Evolutionary conservation across 2,329 filamentous ascomycete genomes (phyloP).

Genomic region (Fusarium robinianum): DNA sequence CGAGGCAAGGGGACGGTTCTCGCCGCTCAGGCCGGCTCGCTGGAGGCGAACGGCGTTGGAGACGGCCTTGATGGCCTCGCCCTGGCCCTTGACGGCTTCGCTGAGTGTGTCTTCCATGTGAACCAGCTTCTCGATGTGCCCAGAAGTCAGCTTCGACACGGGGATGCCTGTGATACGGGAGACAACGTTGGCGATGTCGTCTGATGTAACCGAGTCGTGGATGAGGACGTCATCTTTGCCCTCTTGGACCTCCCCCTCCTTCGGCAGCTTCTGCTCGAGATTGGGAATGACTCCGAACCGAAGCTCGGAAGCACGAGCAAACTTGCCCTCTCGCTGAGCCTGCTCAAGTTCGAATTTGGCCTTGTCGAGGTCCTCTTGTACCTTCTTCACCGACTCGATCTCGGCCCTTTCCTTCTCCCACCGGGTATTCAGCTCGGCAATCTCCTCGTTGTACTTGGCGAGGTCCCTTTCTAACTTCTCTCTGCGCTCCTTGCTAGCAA

Average conservation of each 20-base stretch:
- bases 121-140: conserved; percentile 92
- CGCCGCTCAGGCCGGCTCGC: conserved; percentile 85
- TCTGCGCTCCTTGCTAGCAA: conserved; percentile 83
- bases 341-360: conserved; percentile 84
- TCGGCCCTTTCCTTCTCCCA: conserved; percentile 91
- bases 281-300: conserved; percentile 85
- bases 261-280: conserved; percentile 77
- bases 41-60: conserved; percentile 94
- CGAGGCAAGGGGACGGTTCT: conserved; percentile 87
- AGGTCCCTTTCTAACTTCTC: conserved; percentile 82
- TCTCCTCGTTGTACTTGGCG: conserved; percentile 77
- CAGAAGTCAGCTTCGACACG: conserved; percentile 86
- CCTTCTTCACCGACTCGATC: conserved; percentile 83
- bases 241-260: conserved; percentile 62
- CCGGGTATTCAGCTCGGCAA: conserved; percentile 71
- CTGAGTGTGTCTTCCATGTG: conserved; percentile 92
- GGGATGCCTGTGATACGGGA: conserved; percentile 92
- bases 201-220: conserved; percentile 91
- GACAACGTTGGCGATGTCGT: conserved; percentile 92
- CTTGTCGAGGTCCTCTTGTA: conserved; percentile 85
- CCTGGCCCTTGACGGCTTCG: conserved; percentile 85
- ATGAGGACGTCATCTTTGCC: conserved; percentile 64
- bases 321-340: conserved; percentile 86
- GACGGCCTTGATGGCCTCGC: conserved; percentile 89
- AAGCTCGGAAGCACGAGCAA: conserved; percentile 86